Percentiles rank a stretch among this genome's conserved stretches.
Evolutionary conservation across 805 yeast species (phyloP).

Genomic region (Pichia eremophila): DNA sequence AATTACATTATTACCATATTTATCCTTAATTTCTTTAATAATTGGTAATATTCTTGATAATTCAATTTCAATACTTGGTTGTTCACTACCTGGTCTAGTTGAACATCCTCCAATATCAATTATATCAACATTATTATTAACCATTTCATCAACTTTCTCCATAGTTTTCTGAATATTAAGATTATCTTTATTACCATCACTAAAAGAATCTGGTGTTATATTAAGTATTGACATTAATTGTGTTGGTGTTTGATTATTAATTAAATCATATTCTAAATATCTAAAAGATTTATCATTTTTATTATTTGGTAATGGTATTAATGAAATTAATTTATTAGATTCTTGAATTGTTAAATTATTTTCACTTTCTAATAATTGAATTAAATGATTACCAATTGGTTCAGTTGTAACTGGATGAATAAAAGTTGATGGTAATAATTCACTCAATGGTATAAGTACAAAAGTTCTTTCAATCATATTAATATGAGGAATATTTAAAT

Average conservation of each 20-base stretch:
- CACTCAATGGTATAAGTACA: conserved; percentile 84
- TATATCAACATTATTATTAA: conserved; percentile 56
- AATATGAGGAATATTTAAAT: conserved; percentile 74
- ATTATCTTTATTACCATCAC: conserved; percentile 65
- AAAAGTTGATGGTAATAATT: conserved; percentile 55
- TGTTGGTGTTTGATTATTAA: conserved; percentile 40
- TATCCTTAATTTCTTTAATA: conserved; percentile 46
- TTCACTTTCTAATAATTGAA: conserved; percentile 30
- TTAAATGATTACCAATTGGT: conserved; percentile 60
- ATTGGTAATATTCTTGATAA: conserved; percentile 61
- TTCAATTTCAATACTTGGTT: conserved; percentile 59
- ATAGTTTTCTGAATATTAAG: conserved; percentile 33
- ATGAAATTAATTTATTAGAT: conserved; percentile 38
- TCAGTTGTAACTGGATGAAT: conserved; percentile 84
- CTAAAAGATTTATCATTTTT: conserved; percentile 15
- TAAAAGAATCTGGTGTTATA: conserved; percentile 89
- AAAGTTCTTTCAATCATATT: conserved; percentile 84
- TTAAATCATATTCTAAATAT: conserved; percentile 35
- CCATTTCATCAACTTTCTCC: conserved; percentile 38
- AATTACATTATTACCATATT: conserved; percentile 28
- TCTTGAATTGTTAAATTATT: conserved; percentile 29
- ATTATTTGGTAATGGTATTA: conserved; percentile 34
- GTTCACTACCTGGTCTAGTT: conserved; percentile 76
- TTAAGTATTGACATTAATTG: conserved; percentile 81
- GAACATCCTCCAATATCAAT: conserved; percentile 93